These are phyloP conservation scores for Phlegmacium glaucopus DNA, from an alignment of 768 basidiomycete species.

Conservation along the genomic window DNA sequence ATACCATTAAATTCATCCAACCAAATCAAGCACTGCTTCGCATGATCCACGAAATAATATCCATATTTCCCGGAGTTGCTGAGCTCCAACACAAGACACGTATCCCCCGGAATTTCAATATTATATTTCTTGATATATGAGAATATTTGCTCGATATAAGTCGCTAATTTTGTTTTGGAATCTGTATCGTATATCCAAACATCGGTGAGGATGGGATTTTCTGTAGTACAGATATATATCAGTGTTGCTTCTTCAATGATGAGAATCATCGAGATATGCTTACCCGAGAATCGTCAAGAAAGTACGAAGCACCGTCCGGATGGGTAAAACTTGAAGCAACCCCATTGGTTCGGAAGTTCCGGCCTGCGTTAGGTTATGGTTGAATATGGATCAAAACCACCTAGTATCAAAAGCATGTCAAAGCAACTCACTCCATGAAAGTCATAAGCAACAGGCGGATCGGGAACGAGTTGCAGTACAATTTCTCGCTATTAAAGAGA, in stretches of 20 bases:
- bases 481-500: neutral
- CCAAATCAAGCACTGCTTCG: slow-evolving; percentile 47
- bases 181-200: slow-evolving; percentile 20
- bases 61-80: slow-evolving; percentile 13
- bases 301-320: slow-evolving; percentile 26
- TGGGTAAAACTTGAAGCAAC: slow-evolving; percentile 13
- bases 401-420: neutral
- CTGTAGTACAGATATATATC: slow-evolving; percentile 3
- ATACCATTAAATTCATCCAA: slow-evolving; percentile 38
- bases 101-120: slow-evolving; percentile 10
- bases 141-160: slow-evolving; percentile 12
- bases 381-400: neutral
- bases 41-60: slow-evolving; percentile 55
- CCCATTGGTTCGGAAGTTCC: slow-evolving; percentile 6
- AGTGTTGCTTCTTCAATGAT: neutral
- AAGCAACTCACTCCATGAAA: neutral
- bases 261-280: neutral
- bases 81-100: slow-evolving; percentile 17
- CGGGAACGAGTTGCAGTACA: neutral
- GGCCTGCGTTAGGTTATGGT: neutral
- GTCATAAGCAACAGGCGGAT: neutral
- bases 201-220: slow-evolving; percentile 20
- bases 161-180: slow-evolving; percentile 7
- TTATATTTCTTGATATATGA: slow-evolving; percentile 12
- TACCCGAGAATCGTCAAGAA: slow-evolving; percentile 15